phyloP scores from a whole-genome alignment of 2,329 filamentous ascomycete genomes.

The Arthrobotrys sinensis region DNA sequence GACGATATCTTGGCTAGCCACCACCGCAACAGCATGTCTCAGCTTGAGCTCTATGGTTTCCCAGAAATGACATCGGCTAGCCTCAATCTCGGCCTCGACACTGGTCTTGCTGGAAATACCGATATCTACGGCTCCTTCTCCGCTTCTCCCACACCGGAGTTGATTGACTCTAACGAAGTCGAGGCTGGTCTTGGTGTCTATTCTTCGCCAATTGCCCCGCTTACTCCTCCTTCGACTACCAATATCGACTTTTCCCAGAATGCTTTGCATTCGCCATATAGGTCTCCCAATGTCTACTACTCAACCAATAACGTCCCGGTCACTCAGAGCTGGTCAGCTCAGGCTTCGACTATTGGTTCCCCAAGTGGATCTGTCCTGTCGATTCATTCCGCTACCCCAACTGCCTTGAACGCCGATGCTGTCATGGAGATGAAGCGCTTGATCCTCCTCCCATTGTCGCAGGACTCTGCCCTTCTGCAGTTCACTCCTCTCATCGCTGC shows the following conservation, averaged over 20 bases:
- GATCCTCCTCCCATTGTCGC: slow-evolving; percentile 56
- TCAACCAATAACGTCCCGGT: slow-evolving; percentile 51
- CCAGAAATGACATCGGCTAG: slow-evolving; percentile 46
- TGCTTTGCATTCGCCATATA: slow-evolving; percentile 50
- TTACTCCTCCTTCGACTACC: slow-evolving; percentile 52
- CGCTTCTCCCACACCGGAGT: slow-evolving; percentile 54
- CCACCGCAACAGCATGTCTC: slow-evolving; percentile 57
- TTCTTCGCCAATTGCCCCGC: slow-evolving; percentile 54
- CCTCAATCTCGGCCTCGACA: slow-evolving; percentile 56
- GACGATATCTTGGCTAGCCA: slow-evolving; percentile 55
- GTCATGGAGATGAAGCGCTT: slow-evolving; percentile 59
- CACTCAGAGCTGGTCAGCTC: slow-evolving; percentile 47
- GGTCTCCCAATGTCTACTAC: slow-evolving; percentile 56
- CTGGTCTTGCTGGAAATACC: slow-evolving; percentile 34
- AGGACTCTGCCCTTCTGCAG: slow-evolving; percentile 48
- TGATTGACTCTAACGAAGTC: slow-evolving; percentile 53
- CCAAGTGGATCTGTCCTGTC: slow-evolving; percentile 49
- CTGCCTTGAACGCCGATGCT: slow-evolving; percentile 42
- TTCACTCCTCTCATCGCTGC: slow-evolving; percentile 59
- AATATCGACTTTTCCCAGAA: slow-evolving; percentile 55
- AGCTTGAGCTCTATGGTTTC: slow-evolving; percentile 58
- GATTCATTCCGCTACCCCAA: slow-evolving; percentile 41
- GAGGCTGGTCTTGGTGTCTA: slow-evolving; percentile 57
- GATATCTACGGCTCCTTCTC: slow-evolving; percentile 58
- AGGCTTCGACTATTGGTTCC: slow-evolving; percentile 54